Base-by-base conservation (phyloP, 345 rosid genomes). In the Triadica sebifera region DNA sequence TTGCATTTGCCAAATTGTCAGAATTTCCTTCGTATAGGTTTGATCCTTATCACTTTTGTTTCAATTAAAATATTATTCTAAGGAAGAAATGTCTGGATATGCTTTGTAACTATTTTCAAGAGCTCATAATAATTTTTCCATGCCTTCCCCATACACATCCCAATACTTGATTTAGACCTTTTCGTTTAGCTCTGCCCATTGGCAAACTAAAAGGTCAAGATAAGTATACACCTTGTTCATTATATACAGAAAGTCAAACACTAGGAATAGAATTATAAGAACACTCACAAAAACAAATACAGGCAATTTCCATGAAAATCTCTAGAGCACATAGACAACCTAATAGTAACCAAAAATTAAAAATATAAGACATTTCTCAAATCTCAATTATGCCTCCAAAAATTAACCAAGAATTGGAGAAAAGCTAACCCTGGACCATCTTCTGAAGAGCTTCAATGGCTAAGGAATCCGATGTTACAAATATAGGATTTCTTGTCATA, bases 361-460 rank as follows among this genome's bases (percentile, higher is more conserved):
- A 0, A 43, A n/a, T 0, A 37, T 65, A 9, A 65, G 39, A 59
- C 38, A 24, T 25, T 16, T 25, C 41, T 37, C 45, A n/a, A n/a
- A n/a, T n/a, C n/a, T n/a, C n/a, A n/a, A n/a, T 37, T 29, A 64
- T 63, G 65, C 17, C 52, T n/a, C 13, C 12, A n/a, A n/a, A 16
- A 53, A 10, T 34, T 62, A 56, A 74, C 13, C 12, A 64, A 12
- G 24, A n/a, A 37, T 38, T 49, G 43, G 49, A 37, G 5, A 25
- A 64, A 74, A 57, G 75, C 86, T 70, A 72, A 88, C 97, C 99
- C 80, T 90, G 98, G 58, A 93, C 90, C 99, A 96, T 96, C 83
- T 90, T 93, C 81, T 93, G 98, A 75, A 96, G 97, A 19, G 99
- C 99, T 65, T 91, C 99, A 8, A 91, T 86, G 24, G 99, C 99